Conservation (phyloP, 805 yeast genomes). For the Starmera caribaea region DNA sequence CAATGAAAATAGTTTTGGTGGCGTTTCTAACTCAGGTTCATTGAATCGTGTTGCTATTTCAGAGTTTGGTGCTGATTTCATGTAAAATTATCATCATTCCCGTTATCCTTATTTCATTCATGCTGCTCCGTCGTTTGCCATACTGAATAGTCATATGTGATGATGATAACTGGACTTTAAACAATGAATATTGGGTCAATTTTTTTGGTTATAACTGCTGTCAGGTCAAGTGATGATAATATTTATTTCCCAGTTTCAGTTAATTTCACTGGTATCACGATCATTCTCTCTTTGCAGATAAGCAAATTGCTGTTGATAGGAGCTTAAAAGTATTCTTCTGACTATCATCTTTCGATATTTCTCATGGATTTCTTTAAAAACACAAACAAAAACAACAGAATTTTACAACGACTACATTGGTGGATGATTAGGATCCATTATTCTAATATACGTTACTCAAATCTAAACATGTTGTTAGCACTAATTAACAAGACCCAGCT, state of each 20-base stretch:
- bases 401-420: too few relatives aligned
- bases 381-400: too few relatives aligned
- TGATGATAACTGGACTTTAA: conserved; percentile 51
- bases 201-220: conserved; percentile 53
- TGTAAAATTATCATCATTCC: conserved; percentile 85
- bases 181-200: too few relatives aligned
- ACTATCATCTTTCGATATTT: too few relatives aligned
- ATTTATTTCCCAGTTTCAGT: conserved; percentile 46
- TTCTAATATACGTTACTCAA: too few relatives aligned
- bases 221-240: conserved; percentile 48
- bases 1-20: conserved; percentile 46
- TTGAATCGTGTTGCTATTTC: conserved; percentile 31
- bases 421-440: too few relatives aligned
- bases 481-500: too few relatives aligned
- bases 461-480: too few relatives aligned
- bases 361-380: too few relatives aligned
- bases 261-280: conserved; percentile 70
- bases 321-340: too few relatives aligned
- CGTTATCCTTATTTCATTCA: conserved; percentile 79
- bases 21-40: conserved; percentile 42
- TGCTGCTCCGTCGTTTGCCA: conserved; percentile 71
- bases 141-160: conserved; percentile 17
- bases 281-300: too few relatives aligned
- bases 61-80: conserved; percentile 64
- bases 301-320: too few relatives aligned